phyloP scores from a whole-genome alignment of 495 filamentous ascomycete species.

The Talaromyces thailandensis region DNA sequence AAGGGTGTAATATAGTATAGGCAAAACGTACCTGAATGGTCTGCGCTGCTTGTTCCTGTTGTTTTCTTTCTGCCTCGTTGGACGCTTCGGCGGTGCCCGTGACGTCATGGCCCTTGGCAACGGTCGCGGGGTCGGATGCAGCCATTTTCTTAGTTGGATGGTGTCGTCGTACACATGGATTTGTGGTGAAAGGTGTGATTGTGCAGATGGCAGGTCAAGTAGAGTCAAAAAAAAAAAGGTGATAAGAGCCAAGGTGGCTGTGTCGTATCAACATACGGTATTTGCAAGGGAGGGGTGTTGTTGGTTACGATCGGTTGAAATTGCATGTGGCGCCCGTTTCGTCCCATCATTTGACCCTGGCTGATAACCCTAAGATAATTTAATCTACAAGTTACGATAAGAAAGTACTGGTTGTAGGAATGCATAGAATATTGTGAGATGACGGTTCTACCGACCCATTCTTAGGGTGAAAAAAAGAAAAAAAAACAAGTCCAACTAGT shows the following conservation, averaged over 20 bases:
- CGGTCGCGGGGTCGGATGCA: background rate
- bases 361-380: no score
- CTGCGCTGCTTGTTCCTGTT: background rate
- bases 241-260: background rate
- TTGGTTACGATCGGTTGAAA: background rate
- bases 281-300: background rate
- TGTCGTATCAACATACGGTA: background rate
- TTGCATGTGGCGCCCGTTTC: background rate
- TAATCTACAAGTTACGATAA: no score
- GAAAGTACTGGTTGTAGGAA: no score
- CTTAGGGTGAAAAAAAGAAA: no score
- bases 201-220: background rate
- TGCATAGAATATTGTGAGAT: background rate
- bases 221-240: background rate
- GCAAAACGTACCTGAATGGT: background rate
- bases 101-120: background rate
- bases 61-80: background rate
- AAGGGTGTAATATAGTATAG: no score
- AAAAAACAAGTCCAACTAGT: conserved; percentile 33
- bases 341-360: background rate
- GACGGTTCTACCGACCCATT: background rate
- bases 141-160: background rate
- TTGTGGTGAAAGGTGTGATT: background rate
- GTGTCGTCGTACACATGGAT: background rate
- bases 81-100: background rate